These are phyloP conservation scores for Cicer bijugum DNA, from an alignment of 306 rosid genomes.

Conservation along the genomic window DNA sequence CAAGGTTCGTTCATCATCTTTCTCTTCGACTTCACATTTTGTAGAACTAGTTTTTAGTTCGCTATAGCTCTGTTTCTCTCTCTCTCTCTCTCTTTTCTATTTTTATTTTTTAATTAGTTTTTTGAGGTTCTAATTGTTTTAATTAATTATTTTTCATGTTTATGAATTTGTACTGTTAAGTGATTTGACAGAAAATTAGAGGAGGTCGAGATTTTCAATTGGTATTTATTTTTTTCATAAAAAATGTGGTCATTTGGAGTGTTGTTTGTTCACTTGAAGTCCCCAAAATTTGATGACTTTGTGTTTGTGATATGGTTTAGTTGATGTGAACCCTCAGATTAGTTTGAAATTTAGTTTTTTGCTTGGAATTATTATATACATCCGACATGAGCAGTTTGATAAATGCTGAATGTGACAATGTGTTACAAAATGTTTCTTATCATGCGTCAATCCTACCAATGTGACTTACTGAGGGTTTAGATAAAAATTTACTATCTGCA, in stretches of 20 bases:
- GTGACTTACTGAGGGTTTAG: background rate
- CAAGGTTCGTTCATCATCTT: slow-evolving; percentile 60
- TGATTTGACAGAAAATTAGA: background rate
- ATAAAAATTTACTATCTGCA: slow-evolving; percentile 2
- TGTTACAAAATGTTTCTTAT: slow-evolving; percentile 6
- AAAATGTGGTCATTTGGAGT: slow-evolving; percentile 13
- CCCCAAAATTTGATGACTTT: background rate
- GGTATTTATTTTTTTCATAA: background rate
- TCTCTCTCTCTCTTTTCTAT: no score
- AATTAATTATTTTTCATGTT: background rate
- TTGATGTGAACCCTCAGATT: background rate
- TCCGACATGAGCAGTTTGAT: slow-evolving; percentile 11
- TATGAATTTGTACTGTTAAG: background rate
- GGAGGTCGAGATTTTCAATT: background rate
- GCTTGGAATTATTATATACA: background rate
- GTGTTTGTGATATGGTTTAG: background rate
- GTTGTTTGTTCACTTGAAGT: slow-evolving; percentile 13
- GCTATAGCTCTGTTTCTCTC: background rate
- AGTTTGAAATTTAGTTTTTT: background rate
- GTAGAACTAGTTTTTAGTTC: background rate
- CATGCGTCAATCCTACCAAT: background rate
- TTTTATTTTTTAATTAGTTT: background rate
- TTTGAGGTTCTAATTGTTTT: background rate
- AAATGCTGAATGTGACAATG: background rate
- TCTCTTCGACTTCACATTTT: background rate